A percentile compares a stretch with the other conserved stretches of the same genome.
phyloP scores from a whole-genome alignment of 164 flowering plant species.

The Amborella trichopoda region DNA sequence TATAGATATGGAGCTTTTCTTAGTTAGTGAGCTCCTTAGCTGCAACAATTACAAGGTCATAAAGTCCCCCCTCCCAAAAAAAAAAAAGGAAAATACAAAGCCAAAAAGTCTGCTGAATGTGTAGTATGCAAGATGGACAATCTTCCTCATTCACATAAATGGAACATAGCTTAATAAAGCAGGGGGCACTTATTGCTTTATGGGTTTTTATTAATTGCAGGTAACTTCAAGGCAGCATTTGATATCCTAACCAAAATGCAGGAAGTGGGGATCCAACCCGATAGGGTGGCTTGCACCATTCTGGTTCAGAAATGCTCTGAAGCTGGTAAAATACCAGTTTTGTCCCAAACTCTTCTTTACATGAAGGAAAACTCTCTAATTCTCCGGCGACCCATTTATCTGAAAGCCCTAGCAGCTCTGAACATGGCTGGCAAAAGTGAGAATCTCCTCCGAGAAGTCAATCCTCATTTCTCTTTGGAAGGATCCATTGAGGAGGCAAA shows the following conservation, averaged over 20 bases:
- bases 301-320: conserved; percentile 53
- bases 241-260: conserved; percentile 82
- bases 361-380: conserved; percentile 60
- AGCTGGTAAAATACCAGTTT: conserved; percentile 34
- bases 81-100: too few relatives aligned
- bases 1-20: too few relatives aligned
- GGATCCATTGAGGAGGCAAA: background rate
- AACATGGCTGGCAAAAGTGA: conserved; percentile 40
- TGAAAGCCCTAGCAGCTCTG: conserved; percentile 42
- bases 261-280: conserved; percentile 69
- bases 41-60: too few relatives aligned
- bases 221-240: conserved; percentile 46
- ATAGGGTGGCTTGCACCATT: conserved; percentile 85
- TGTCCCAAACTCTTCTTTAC: conserved; percentile 42
- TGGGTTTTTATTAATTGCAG: conserved; percentile 18
- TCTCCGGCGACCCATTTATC: conserved; percentile 64
- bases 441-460: conserved; percentile 51
- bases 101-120: too few relatives aligned
- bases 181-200: too few relatives aligned
- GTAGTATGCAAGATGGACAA: too few relatives aligned
- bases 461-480: conserved; percentile 48
- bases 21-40: too few relatives aligned
- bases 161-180: too few relatives aligned
- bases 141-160: too few relatives aligned
- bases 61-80: too few relatives aligned